Evolutionary conservation across 2,329 filamentous ascomycete genomes (phyloP), one percentile per base, ranked within the genome.

Genomic region (Aspergillus ochraceus): DNA sequence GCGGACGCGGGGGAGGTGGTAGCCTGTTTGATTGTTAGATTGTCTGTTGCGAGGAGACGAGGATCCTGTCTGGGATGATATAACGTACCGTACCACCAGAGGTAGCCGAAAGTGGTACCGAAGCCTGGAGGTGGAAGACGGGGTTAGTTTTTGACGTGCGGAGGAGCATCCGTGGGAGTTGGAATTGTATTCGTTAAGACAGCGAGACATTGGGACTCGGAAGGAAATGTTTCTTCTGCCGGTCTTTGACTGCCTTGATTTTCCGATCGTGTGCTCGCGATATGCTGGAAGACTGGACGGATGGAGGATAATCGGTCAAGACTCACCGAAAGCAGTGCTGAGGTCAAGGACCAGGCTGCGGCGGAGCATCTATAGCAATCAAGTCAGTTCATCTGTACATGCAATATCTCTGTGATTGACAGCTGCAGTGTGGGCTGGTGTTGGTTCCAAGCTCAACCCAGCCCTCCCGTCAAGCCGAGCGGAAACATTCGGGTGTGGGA

Each of bases 301-400:
- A 29, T 29, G 26, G 26, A 29, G 26, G 26, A 29, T 29, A 2
- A 55, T 32, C 39, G 36, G 22, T n/a, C 45, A 49, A 53, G 49
- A 81, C 86, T 76, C 80, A 88, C 87, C 87, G 71, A 87, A 78
- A 66, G 86, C 84, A 73, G 88, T 85, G 71, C 84, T 86, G 70
- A 90, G 79, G 77, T 90, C 86, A 68, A 89, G 81, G 68, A 90
- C 86, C 61, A 89, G 79, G 72, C 81, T 81, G 74, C 84, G 82
- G 75, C 85, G 84, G 79, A 89, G 84, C 83, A 88, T 88, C 86
- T 88, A 70, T 63, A 65, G 22, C 22, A 50, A 11, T 45, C 2
- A 26, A 2, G 64, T 73, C 57, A 70, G 68, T 51, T 22, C 54
- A 54, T 20, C n/a, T 11, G 45, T 47, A 20, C 9, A 11, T 24